Evolutionary conservation across 2,329 filamentous ascomycete genomes (phyloP), one percentile per base, ranked within the genome.

Genomic region (Alternaria incomplexa): DNA sequence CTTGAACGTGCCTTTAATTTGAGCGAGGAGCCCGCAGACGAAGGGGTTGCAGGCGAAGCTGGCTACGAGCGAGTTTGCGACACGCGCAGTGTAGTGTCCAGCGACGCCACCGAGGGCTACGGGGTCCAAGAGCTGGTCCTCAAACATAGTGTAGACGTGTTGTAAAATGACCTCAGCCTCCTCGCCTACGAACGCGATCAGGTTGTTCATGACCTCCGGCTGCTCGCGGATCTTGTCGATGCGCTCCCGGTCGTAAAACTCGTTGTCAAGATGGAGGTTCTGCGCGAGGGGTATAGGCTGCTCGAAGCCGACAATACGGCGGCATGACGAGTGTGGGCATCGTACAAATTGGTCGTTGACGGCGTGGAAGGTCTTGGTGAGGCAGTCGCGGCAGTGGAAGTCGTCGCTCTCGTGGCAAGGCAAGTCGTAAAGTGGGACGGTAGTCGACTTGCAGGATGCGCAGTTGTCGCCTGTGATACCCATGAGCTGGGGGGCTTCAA

Each of bases 371-470:
- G 25, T 53, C 22, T 63, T 58, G 1, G 65, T 59, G 13, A 67
- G 40, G 47, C 63, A 67, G 43, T 63, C 48, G 50, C 63, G 55
- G 51, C 65, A 67, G 44, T 67, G 50, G 25, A 61, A 57, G 8
- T 63, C 57, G 11, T 63, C 53, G 26, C 56, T 56, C 5, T 58
- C 15, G 28, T 67, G 65, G 17, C 63, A 67, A 5, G 56, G 25
- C 7, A 65, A 43, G 12, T 43, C 23, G 22, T 65, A 67, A 0
- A 59, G 44, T 10, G 54, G 57, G 26, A 56, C 36, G 9, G 40
- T 52, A 6, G 55, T 63, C 6, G 56, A 47, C 6, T 53, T 25
- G 58, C 63, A 66, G 22, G 52, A 57, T n/a, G 53, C 58, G 23
- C 56, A 64, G 15, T 52, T 13, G 50, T 30, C 56, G 26, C 55